Evolutionary conservation across 345 rosid genomes (phyloP).

Genomic region (Kernera saxatilis): DNA sequence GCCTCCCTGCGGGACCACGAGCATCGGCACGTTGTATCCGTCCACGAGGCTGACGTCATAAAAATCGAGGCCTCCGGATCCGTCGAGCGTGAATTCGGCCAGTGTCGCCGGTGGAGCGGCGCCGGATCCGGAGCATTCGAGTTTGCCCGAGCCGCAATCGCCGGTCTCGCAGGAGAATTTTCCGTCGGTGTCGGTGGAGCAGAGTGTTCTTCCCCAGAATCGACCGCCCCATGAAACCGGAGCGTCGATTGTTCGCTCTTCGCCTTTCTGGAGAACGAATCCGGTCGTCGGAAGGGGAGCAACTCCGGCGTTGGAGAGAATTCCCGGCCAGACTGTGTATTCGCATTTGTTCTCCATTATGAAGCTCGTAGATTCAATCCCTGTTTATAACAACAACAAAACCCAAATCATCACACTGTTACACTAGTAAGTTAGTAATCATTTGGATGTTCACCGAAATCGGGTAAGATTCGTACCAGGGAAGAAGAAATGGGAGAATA

Average conservation of each 20-base stretch:
- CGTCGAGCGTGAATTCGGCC: slow-evolving; percentile 79
- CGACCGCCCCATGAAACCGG: slow-evolving; percentile 94
- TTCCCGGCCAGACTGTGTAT: slow-evolving; percentile 85
- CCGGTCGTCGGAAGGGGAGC: slow-evolving; percentile 75
- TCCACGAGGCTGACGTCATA: slow-evolving; percentile 91
- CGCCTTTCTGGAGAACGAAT: slow-evolving; percentile 63
- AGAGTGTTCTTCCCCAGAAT: slow-evolving; percentile 83
- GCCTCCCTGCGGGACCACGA: slow-evolving; percentile 79
- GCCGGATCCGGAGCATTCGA: slow-evolving; percentile 74
- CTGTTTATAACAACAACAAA: slow-evolving; percentile 13
- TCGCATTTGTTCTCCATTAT: slow-evolving; percentile 62
- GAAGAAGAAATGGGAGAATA: slow-evolving; percentile 23
- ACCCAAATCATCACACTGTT: not conserved
- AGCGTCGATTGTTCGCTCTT: slow-evolving; percentile 45
- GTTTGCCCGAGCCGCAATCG: slow-evolving; percentile 73
- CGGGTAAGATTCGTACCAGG: slow-evolving; percentile 27
- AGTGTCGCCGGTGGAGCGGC: slow-evolving; percentile 83
- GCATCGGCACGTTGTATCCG: slow-evolving; percentile 87
- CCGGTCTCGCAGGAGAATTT: slow-evolving; percentile 74
- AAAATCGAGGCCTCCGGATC: slow-evolving; percentile 64
- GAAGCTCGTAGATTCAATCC: slow-evolving; percentile 54
- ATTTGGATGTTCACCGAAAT: not conserved
- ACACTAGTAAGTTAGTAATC: not conserved
- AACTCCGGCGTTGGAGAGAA: slow-evolving; percentile 67
- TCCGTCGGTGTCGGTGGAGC: slow-evolving; percentile 51